These are phyloP conservation scores for Lactuca sativa DNA, from an alignment of 129 eudicot species.

Conservation along the genomic window DNA sequence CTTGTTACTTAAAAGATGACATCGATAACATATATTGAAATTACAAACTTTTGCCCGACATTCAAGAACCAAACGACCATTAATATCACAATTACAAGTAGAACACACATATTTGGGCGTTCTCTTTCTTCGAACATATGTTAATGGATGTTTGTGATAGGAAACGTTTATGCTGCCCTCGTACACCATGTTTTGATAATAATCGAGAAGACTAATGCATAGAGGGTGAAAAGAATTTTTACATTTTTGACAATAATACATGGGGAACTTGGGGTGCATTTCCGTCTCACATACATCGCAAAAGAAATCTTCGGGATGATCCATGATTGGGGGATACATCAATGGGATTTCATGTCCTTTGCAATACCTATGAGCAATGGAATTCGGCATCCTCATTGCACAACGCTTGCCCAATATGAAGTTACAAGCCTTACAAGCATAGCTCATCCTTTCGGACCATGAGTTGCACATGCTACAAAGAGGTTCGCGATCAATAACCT, in stretches of 20 bases:
- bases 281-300: background rate
- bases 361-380: conserved; percentile 13
- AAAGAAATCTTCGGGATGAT: background rate
- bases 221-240: conserved; percentile 9
- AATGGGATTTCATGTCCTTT: conserved; percentile 10
- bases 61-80: conserved; percentile 3
- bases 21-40: background rate
- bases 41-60: background rate
- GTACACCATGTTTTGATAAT: background rate
- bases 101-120: background rate
- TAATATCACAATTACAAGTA: conserved; percentile 3
- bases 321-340: background rate
- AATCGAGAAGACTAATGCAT: background rate
- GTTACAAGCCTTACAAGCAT: background rate
- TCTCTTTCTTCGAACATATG: conserved; percentile 1
- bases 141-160: conserved; percentile 17
- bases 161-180: background rate
- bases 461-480: background rate
- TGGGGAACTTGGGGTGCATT: background rate
- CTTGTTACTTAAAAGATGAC: background rate
- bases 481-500: background rate
- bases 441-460: background rate
- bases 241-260: conserved; percentile 11
- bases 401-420: background rate
- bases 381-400: background rate